phyloP scores from a whole-genome alignment of 345 rosid genomes.

The Camelina neglecta region DNA sequence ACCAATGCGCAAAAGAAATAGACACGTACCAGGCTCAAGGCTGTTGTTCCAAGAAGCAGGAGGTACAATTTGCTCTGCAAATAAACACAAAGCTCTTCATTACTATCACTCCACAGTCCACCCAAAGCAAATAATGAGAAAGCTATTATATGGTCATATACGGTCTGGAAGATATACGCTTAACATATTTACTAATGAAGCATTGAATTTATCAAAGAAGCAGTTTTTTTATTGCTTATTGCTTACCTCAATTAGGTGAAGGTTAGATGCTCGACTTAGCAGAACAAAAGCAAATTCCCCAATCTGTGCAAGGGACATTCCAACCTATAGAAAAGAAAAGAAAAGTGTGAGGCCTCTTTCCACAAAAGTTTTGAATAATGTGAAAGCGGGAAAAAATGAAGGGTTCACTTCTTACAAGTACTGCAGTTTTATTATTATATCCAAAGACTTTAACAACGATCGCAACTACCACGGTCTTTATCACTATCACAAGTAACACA shows the following conservation, averaged over 20 bases:
- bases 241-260: conserved; percentile 90
- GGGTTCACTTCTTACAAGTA: conserved; percentile 66
- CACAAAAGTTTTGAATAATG: conserved; percentile 1
- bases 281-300: conserved; percentile 98
- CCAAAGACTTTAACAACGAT: conserved; percentile 83
- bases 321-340: conserved; percentile 57
- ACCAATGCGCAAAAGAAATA: not conserved
- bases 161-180: not conserved
- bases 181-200: not conserved
- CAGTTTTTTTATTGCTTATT: not conserved
- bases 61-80: conserved; percentile 84
- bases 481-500: conserved; percentile 73
- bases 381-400: not conserved
- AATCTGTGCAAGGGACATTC: conserved; percentile 95
- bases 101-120: conserved; percentile 1
- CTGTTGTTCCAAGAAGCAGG: conserved; percentile 95
- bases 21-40: conserved; percentile 63
- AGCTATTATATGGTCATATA: not conserved
- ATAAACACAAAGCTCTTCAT: conserved; percentile 9
- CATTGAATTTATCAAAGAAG: not conserved
- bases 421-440: conserved; percentile 83
- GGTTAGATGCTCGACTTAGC: conserved; percentile 96
- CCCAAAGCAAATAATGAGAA: conserved; percentile 1
- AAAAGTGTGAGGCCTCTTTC: conserved; percentile 36
- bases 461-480: conserved; percentile 71